These are phyloP conservation scores for Betula pendula DNA, from an alignment of 306 rosid species.

Conservation along the genomic window DNA sequence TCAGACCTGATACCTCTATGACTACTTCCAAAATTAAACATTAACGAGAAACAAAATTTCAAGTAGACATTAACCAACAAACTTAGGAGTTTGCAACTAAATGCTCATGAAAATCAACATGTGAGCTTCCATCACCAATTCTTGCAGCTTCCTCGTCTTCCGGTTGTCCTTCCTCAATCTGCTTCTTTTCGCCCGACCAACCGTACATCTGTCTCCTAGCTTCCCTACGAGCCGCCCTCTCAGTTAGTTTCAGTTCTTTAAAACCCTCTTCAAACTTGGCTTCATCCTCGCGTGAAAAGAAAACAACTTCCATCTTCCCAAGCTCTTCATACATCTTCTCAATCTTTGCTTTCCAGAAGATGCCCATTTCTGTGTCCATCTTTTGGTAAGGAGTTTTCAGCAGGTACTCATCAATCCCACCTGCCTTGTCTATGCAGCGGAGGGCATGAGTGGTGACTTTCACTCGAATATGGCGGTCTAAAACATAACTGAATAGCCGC, in stretches of 20 bases:
- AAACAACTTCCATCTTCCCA: conserved; percentile 64
- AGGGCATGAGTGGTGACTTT: conserved; percentile 92
- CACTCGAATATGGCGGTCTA: conserved; percentile 82
- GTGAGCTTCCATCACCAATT: conserved; percentile 28
- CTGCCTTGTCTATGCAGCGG: conserved; percentile 89
- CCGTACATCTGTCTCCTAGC: conserved; percentile 49
- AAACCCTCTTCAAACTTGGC: conserved; percentile 63
- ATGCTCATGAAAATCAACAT: conserved; percentile 33
- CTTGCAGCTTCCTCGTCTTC: conserved; percentile 26
- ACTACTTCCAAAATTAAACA: not conserved
- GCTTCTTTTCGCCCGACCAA: conserved; percentile 43
- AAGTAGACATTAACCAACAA: conserved; percentile 39
- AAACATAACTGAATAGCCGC: conserved; percentile 86
- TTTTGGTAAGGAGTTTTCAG: conserved; percentile 87
- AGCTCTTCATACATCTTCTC: conserved; percentile 75
- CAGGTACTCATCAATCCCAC: conserved; percentile 94
- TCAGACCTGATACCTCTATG: no score
- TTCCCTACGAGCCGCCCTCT: conserved; percentile 64
- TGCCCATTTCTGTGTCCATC: conserved; percentile 90
- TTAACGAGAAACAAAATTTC: conserved; percentile 34
- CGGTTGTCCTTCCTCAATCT: conserved; percentile 37
- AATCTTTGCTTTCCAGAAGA: conserved; percentile 87
- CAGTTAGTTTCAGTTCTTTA: conserved; percentile 57
- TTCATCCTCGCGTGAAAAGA: conserved; percentile 75
- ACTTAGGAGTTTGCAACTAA: conserved; percentile 43